phyloP scores from a whole-genome alignment of 225 moss, liverwort and hornwort species.

The Ulota crispa region DNA sequence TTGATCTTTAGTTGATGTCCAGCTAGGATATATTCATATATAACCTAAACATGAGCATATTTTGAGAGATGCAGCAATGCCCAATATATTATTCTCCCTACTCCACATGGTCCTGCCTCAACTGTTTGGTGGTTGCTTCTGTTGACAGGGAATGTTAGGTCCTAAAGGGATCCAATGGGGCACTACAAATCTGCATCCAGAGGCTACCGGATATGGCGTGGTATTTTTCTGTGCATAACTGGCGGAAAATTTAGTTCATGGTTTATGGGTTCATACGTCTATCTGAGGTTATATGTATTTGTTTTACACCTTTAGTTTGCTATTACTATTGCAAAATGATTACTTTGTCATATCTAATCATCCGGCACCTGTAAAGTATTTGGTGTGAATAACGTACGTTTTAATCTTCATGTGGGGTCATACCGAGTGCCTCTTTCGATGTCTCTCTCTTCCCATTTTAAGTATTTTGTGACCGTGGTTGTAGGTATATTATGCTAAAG shows the following conservation, averaged over 20 bases:
- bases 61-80: neutral
- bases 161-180: conserved; percentile 93
- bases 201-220: conserved; percentile 99
- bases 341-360: neutral
- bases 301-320: neutral
- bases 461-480: conserved; percentile 19
- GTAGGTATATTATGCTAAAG: conserved; percentile 97
- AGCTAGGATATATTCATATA: neutral
- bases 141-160: conserved; percentile 74
- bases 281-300: neutral
- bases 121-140: conserved; percentile 7
- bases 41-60: neutral
- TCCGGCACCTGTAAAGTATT: conserved; percentile 3
- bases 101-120: neutral
- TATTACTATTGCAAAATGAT: neutral
- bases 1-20: neutral
- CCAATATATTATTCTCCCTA: neutral
- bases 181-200: conserved; percentile 80
- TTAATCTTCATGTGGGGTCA: neutral
- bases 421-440: neutral
- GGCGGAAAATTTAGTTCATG: neutral
- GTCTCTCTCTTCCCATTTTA: conserved; percentile 9
- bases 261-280: neutral
- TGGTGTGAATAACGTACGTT: neutral
- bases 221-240: conserved; percentile 37